Percentiles rank a stretch among this genome's conserved stretches.
Conservation (phyloP, 306 rosid species). For the Crotalaria pallida region DNA sequence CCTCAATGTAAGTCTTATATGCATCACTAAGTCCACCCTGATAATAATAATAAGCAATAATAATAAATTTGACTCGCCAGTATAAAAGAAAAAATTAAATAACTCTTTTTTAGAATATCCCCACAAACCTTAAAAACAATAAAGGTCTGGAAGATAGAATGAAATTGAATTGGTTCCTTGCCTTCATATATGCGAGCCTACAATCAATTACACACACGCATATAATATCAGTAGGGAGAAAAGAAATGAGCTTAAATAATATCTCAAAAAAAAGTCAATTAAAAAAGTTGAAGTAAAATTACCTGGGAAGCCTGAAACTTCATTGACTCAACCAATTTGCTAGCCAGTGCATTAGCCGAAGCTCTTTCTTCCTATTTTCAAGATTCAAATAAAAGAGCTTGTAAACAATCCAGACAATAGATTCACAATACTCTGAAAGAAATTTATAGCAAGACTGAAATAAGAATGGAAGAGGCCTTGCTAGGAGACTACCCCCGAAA, state of each 20-base stretch:
- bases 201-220: constrained; percentile 12
- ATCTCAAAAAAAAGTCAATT: background rate
- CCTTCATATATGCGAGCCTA: constrained; percentile 82
- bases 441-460: background rate
- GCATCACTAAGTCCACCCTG: constrained; percentile 88
- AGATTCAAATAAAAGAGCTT: constrained; percentile 19
- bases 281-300: constrained; percentile 6
- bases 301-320: constrained; percentile 84
- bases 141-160: constrained; percentile 68
- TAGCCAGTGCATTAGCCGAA: constrained; percentile 61
- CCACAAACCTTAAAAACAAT: constrained; percentile 69
- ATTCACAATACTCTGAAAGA: constrained; percentile 10
- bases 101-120: background rate
- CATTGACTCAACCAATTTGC: constrained; percentile 75
- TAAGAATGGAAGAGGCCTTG: too few species aligned
- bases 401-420: constrained; percentile 22
- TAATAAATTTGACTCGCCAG: constrained; percentile 16
- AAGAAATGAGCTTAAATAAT: background rate
- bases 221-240: constrained; percentile 25
- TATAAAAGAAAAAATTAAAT: background rate
- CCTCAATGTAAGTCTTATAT: constrained; percentile 50
- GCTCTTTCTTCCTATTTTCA: constrained; percentile 69
- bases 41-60: background rate
- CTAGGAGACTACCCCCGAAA: too few species aligned
- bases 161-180: constrained; percentile 67